Evolutionary conservation across 2,329 filamentous ascomycete genomes (phyloP).

Genomic region (Monilinia aucupariae): DNA sequence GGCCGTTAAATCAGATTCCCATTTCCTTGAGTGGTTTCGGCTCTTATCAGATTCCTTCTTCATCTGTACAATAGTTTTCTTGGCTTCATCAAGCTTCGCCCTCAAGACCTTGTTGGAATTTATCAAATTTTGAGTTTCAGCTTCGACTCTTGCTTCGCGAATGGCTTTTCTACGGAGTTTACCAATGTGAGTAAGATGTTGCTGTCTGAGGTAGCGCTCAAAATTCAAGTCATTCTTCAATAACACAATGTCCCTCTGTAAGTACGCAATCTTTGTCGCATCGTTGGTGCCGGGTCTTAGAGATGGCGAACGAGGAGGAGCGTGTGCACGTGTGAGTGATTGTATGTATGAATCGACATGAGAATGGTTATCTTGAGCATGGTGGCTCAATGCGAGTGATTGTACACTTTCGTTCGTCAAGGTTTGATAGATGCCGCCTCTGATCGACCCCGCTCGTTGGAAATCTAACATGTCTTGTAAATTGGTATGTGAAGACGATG

Average conservation of each 20-base stretch:
- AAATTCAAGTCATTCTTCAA: conserved; percentile 78
- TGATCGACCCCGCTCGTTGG: conserved; percentile 47
- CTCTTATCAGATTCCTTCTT: conserved; percentile 68
- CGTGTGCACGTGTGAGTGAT: conserved; percentile 26
- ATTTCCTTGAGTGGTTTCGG: conserved; percentile 68
- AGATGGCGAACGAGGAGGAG: conserved; percentile 30
- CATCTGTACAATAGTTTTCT: conserved; percentile 62
- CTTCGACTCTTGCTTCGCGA: conserved; percentile 70
- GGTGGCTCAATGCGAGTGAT: conserved; percentile 35
- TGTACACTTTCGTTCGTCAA: conserved; percentile 52
- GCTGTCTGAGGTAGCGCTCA: conserved; percentile 76
- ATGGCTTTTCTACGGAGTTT: conserved; percentile 70
- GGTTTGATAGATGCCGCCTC: conserved; percentile 50
- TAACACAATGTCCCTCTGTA: conserved; percentile 70
- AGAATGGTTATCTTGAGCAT: conserved; percentile 23
- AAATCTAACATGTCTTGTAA: conserved; percentile 56
- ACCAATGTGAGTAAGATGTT: conserved; percentile 76
- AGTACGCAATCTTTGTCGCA: conserved; percentile 43
- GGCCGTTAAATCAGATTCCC: conserved; percentile 64
- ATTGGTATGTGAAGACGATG: conserved; percentile 48
- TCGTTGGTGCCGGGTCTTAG: conserved; percentile 31
- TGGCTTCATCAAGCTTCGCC: conserved; percentile 66
- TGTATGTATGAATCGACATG: conserved; percentile 31
- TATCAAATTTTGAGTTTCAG: conserved; percentile 75
- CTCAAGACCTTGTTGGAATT: conserved; percentile 70